A percentile compares a stretch with the other conserved stretches of the same genome.
Conservation (phyloP, 2,329 filamentous ascomycete genomes). For the Raffaelea arxii region DNA sequence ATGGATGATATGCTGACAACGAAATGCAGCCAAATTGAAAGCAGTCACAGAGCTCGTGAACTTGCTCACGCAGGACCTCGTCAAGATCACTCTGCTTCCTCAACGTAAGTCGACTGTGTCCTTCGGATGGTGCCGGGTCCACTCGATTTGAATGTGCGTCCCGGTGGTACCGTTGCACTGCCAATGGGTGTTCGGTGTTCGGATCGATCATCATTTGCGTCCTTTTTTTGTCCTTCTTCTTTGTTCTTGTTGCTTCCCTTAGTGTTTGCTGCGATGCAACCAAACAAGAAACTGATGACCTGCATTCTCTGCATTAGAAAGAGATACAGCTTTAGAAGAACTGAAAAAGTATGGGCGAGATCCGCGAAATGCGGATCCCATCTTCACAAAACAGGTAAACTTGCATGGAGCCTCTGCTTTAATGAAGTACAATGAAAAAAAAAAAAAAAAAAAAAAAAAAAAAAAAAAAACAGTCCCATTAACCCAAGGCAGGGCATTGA, state of each 20-base stretch:
- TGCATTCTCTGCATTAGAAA: constrained; percentile 52
- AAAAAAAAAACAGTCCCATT: no score
- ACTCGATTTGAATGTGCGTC: no score
- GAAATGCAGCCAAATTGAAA: constrained; percentile 54
- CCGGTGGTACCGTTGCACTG: background rate
- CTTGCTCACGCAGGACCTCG: constrained; percentile 52
- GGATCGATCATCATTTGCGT: constrained; percentile 5
- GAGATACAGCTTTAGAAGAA: constrained; percentile 51
- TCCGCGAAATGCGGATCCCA: constrained; percentile 62
- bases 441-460: no score
- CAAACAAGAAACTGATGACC: background rate
- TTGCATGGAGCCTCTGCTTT: background rate
- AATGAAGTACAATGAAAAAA: no score
- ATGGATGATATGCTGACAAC: background rate
- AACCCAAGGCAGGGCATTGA: constrained; percentile 53
- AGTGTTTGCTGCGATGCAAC: no score
- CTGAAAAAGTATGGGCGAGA: constrained; percentile 74
- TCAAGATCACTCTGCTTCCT: constrained; percentile 45
- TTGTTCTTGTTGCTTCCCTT: no score
- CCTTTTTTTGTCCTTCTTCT: no score
- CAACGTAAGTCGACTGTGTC: constrained; percentile 50
- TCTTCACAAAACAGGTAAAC: constrained; percentile 67
- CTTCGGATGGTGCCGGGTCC: no score
- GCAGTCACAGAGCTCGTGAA: constrained; percentile 57
- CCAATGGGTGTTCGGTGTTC: no score